A percentile compares a stretch with the other conserved stretches of the same genome.
phyloP scores from a whole-genome alignment of 257 asterid species.

The Misopates orontium region DNA sequence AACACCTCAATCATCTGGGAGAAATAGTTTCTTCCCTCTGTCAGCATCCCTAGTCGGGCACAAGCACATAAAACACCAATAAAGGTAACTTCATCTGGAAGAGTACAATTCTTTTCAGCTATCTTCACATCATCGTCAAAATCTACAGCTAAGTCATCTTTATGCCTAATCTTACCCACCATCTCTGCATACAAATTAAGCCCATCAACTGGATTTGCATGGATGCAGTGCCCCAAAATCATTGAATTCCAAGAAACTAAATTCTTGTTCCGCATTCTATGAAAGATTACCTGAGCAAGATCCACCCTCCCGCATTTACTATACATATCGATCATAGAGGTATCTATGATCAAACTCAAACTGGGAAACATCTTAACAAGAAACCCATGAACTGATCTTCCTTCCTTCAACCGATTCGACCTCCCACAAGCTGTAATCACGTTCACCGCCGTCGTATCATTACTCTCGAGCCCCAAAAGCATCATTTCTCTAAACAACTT shows the following conservation, averaged over 20 bases:
- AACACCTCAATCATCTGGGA: slow-evolving; percentile 46
- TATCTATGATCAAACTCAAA: slow-evolving; percentile 46
- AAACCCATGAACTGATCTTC: slow-evolving; percentile 66
- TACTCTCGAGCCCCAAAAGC: slow-evolving; percentile 33
- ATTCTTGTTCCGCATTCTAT: slow-evolving; percentile 49
- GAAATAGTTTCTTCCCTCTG: slow-evolving; percentile 46
- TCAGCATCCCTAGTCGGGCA: slow-evolving; percentile 49
- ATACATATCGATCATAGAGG: slow-evolving; percentile 63
- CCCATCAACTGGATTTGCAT: slow-evolving; percentile 54
- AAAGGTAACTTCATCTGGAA: slow-evolving; percentile 71
- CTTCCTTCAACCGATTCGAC: slow-evolving; percentile 72
- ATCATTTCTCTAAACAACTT: slow-evolving; percentile 66
- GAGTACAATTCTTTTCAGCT: slow-evolving; percentile 15
- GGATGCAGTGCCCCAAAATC: slow-evolving; percentile 69
- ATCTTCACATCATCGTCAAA: neutral
- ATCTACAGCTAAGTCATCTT: neutral
- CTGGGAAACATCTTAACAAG: slow-evolving; percentile 37
- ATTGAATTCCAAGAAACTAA: slow-evolving; percentile 62
- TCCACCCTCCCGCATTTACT: slow-evolving; percentile 63
- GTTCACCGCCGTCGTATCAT: slow-evolving; percentile 49
- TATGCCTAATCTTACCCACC: slow-evolving; percentile 31
- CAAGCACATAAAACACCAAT: slow-evolving; percentile 75
- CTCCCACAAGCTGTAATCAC: slow-evolving; percentile 67
- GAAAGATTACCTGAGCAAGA: slow-evolving; percentile 48
- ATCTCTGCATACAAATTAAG: slow-evolving; percentile 44